Base-by-base conservation (phyloP, 208 protist species). In the Perkinsela sp. region DNA sequence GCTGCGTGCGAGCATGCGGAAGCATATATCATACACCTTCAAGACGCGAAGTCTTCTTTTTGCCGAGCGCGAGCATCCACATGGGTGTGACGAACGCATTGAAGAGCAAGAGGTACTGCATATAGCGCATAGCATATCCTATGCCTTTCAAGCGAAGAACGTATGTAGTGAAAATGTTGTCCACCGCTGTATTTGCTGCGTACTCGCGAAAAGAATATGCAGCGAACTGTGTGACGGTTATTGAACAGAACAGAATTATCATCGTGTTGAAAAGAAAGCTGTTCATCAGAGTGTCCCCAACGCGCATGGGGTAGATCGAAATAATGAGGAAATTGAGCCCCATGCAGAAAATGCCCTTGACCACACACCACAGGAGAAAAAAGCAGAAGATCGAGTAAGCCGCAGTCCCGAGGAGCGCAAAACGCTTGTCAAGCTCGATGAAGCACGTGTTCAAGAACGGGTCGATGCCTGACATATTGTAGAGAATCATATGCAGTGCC, bases 241-340 rank as follows among this genome's bases (percentile, higher is more conserved):
- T 80, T 28, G 87, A 84, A 30, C 82, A 78, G 31, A 94, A 72
- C 13, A 94, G 73, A 66, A 94, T 82, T 6, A 96, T 71, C 30
- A 85, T 77, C 6, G 83, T 73, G 75, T 96, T 95, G 78, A 95
- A 94, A 1, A 95, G 73, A 67, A 96, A 91, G 30, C 89, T 82
- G 71, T 92, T 94, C 74, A 95, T 85, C 77, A 94, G 80, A 15
- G 92, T 96, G 28, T 67, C 83, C 31, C 80, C 83, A 22, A 88
- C 67, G 30, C 83, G 72, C 72, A 92, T 76, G 6, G 82, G 83
- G 70, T 88, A 85, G 13, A 89, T 79, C 0, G 78, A 73, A 30
- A 88, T 82, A 1, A 84, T n/a, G 28, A 85, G 48, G 15, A 87
- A 57, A 71, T 79, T 71, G 1, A 79, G 72, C 32, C 89, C 85